These are phyloP conservation scores for Lumnitzera racemosa DNA, from an alignment of 345 rosid genomes.

Conservation along the genomic window DNA sequence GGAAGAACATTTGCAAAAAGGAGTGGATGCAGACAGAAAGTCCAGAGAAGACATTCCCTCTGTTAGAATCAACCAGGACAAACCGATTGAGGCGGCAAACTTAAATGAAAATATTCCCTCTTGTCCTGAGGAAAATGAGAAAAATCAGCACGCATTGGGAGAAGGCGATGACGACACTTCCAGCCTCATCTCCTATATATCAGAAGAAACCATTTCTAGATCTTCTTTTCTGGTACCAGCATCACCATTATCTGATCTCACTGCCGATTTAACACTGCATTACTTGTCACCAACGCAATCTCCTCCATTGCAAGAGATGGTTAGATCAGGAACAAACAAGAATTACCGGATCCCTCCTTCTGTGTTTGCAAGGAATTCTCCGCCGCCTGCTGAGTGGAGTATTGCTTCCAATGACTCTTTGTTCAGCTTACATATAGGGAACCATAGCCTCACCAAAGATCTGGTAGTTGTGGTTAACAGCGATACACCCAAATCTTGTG, in stretches of 20 bases:
- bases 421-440: conserved; percentile 63
- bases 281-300: conserved; percentile 31
- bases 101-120: neutral
- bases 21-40: conserved; percentile 1
- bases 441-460: conserved; percentile 42
- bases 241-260: conserved; percentile 33
- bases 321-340: conserved; percentile 31
- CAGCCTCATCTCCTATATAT: conserved; percentile 9
- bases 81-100: neutral
- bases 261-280: conserved; percentile 20
- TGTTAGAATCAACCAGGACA: conserved; percentile 1
- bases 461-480: conserved; percentile 7
- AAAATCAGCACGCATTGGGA: neutral
- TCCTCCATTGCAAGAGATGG: conserved; percentile 78
- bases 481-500: conserved; percentile 19
- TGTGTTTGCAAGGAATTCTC: conserved; percentile 38
- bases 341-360: conserved; percentile 52
- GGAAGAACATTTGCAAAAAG: conserved; percentile 23
- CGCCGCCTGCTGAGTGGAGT: conserved; percentile 53
- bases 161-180: conserved; percentile 1
- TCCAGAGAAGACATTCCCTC: neutral
- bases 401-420: conserved; percentile 55
- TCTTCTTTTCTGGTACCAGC: conserved; percentile 11
- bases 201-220: neutral
- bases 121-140: neutral